Evolutionary conservation across 2,329 filamentous ascomycete genomes (phyloP), one percentile per base, ranked within the genome.

Genomic region (Parastagonospora nodorum): DNA sequence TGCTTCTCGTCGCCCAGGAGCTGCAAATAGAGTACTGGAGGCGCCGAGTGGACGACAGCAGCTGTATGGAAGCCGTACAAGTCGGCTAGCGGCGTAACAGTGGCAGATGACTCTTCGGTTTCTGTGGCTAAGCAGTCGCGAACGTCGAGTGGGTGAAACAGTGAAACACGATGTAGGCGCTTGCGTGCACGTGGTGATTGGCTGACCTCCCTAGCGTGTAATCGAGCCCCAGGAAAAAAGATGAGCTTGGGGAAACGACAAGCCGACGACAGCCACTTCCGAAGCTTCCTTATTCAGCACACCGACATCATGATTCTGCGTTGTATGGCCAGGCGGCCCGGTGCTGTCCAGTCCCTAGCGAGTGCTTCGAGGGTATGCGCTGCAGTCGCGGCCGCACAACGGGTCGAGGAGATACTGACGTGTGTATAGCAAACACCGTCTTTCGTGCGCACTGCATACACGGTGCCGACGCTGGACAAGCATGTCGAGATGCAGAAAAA

Each of bases 391-490:
- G 48, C 47, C 47, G 53, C 31, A 52, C 31, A 38, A 41, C 45
- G 39, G 44, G 50, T 40, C 52, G 33, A 53, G 37, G 42, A 53
- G 49, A 41, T 43, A 62, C 64, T 70, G 63, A 71, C 61, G 48
- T 37, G 45, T 51, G 45, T 46, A 42, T 61, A 73, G 70, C 67
- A 57, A 64, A 50, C 42, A 27, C 60, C 57, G 35, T 45, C 52
- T 37, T 47, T 52, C 48, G 35, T 59, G 51, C 68, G 70, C 56
- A 60, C 32, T 43, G 24, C 53, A n/a, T 79, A 84, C 66, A 63
- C 63, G 39, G 74, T 83, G 5, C 81, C 82, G 19, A 64, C 74
- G 53, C 78, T 84, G 58, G 71, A 68, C 35, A 75, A 82, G 65
- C 74, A 80, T 48, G 57, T 66, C 10, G 55, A 68, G 35, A 81